These are phyloP conservation scores for Wickerhamomyces alni DNA, from an alignment of 805 yeast species.

Conservation along the genomic window DNA sequence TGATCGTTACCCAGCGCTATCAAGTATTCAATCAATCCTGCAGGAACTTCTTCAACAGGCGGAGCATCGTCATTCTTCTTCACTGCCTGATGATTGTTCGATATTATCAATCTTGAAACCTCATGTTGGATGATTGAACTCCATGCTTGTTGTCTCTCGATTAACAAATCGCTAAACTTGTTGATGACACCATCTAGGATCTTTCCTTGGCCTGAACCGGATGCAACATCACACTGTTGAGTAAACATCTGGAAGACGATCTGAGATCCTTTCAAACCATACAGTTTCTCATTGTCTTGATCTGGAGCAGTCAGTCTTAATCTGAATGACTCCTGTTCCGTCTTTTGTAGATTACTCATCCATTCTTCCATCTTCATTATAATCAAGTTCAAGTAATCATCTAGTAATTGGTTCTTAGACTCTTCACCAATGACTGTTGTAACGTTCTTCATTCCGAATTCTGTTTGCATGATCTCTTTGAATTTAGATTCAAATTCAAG, in stretches of 20 bases:
- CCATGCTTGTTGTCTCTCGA: slow-evolving; percentile 61
- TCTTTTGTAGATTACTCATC: slow-evolving; percentile 63
- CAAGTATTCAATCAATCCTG: slow-evolving; percentile 75
- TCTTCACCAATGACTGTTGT: slow-evolving; percentile 62
- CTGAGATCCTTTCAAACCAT: slow-evolving; percentile 70
- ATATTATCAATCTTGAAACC: slow-evolving; percentile 30
- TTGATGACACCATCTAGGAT: slow-evolving; percentile 74
- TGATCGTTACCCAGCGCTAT: slow-evolving; percentile 85
- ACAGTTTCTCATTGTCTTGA: slow-evolving; percentile 54
- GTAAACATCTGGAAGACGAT: slow-evolving; percentile 76
- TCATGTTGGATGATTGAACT: slow-evolving; percentile 47
- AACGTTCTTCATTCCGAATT: slow-evolving; percentile 42
- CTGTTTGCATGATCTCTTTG: slow-evolving; percentile 42
- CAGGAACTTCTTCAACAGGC: slow-evolving; percentile 37
- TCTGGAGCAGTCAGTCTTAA: slow-evolving; percentile 72
- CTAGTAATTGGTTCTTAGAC: slow-evolving; percentile 64
- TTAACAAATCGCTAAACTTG: slow-evolving; percentile 57
- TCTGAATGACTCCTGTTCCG: slow-evolving; percentile 60
- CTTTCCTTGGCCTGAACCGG: slow-evolving; percentile 75
- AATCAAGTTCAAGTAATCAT: slow-evolving; percentile 71
- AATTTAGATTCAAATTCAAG: slow-evolving; percentile 73
- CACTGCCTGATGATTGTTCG: slow-evolving; percentile 11
- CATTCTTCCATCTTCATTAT: slow-evolving; percentile 77
- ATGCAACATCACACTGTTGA: slow-evolving; percentile 87
- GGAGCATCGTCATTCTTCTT: slow-evolving; percentile 22